Evolutionary conservation across 129 eudicot species (phyloP), one percentile per base, ranked within the genome.

Genomic region (Escallonia herrerae): DNA sequence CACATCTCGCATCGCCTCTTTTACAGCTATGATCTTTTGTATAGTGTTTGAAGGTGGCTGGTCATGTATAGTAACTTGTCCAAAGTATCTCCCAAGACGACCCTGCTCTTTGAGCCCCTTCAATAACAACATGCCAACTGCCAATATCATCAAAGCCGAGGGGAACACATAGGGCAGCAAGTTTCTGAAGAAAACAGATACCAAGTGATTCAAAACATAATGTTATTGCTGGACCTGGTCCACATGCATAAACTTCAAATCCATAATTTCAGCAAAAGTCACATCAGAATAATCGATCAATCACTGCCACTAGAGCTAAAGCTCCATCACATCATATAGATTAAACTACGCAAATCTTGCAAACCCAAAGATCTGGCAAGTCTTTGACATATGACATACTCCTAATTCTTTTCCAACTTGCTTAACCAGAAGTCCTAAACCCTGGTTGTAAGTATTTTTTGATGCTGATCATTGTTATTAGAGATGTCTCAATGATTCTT

Each of bases 21-120:
- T 93, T 4, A 93, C 68, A 49, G 96, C 96, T 77, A 93, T 85
- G 75, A 93, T 88, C 74, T 93, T 93, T 65, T 93, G 96, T 65
- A 93, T 79, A 56, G 98, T 93, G 63, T 93, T 93, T 39, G 98
- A 93, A n/a, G 96, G 91, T 63, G 98, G 95, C 68, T 93, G 98
- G 82, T 93, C 96, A 62, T 80, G 84, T 46, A 93, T 87, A 12
- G 95, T 86, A 52, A 93, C 87, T 79, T 79, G 86, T 13, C 95
- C 96, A 50, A 93, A 88, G 33, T 45, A 88, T 83, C 95, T 93
- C 72, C 98, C 91, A 8, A 93, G 89, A 8, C 95, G 90, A 6
- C 98, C 98, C 79, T 88, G 98, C 65, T 80, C 91, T 74, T 85
- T 88, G 40, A 93, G 87, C 63, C 91, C 96, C 76, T 93, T 93